Evolutionary conservation across 23 red algal species (phyloP).

Genomic region (Gracilaria gracilis): DNA sequence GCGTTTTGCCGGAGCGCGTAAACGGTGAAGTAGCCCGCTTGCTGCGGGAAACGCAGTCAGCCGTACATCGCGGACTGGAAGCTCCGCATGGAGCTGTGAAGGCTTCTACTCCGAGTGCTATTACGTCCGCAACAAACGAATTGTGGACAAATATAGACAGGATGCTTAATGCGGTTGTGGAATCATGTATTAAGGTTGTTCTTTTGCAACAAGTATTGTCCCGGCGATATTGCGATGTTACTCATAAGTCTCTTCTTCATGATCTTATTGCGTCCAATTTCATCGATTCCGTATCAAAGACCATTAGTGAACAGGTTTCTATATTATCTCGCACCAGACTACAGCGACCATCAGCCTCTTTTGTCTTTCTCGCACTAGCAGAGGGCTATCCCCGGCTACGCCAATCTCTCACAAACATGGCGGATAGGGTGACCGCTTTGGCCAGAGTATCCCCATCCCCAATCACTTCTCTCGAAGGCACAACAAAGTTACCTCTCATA

Average conservation of each 20-base stretch:
- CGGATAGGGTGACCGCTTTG: constrained; percentile 48
- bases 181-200: constrained; percentile 69
- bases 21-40: constrained; percentile 65
- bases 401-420: constrained; percentile 31
- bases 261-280: constrained; percentile 63
- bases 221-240: constrained; percentile 49
- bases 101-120: not conserved
- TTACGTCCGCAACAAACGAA: constrained; percentile 29
- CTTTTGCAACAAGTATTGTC: constrained; percentile 68
- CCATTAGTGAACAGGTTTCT: constrained; percentile 55
- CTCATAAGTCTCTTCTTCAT: constrained; percentile 60
- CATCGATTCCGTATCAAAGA: constrained; percentile 64
- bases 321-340: constrained; percentile 53
- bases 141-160: constrained; percentile 69
- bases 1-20: constrained; percentile 49
- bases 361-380: constrained; percentile 64
- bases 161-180: constrained; percentile 54
- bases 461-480: constrained; percentile 19
- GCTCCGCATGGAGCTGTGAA: constrained; percentile 39
- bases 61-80: constrained; percentile 62
- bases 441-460: constrained; percentile 63
- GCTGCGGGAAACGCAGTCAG: constrained; percentile 53
- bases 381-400: constrained; percentile 67
- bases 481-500: constrained; percentile 45
- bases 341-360: constrained; percentile 39